Percentiles rank a stretch among this genome's conserved stretches.
Conservation (phyloP, 345 rosid species). For the Aegle marmelos region DNA sequence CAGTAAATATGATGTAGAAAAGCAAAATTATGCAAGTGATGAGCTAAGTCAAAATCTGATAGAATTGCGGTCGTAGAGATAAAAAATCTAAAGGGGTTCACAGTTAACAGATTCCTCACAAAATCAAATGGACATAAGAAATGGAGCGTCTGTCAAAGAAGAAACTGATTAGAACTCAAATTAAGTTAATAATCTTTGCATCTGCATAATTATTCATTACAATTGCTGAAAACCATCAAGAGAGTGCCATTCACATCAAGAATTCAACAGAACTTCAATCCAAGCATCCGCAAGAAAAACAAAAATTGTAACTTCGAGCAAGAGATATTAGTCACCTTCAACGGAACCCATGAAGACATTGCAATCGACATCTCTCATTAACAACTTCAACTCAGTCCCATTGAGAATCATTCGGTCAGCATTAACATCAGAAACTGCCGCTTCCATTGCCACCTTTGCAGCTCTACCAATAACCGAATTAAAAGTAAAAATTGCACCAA, state of each 20-base stretch:
- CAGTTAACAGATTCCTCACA: background rate
- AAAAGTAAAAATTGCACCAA: slow-evolving; percentile 70
- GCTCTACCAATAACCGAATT: slow-evolving; percentile 78
- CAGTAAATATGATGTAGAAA: background rate
- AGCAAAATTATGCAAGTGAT: background rate
- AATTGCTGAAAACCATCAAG: background rate
- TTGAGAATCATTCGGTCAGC: slow-evolving; percentile 43
- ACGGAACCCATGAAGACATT: slow-evolving; percentile 69
- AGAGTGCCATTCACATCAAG: background rate
- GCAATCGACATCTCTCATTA: slow-evolving; percentile 48
- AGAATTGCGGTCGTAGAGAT: background rate
- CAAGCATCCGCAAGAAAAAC: background rate
- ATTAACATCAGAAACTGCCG: slow-evolving; percentile 65
- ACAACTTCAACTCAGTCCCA: slow-evolving; percentile 46
- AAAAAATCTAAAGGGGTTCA: background rate
- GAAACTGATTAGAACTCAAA: background rate
- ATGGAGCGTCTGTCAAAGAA: background rate
- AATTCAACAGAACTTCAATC: background rate
- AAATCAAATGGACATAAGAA: background rate
- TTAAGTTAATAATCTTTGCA: slow-evolving; percentile 1
- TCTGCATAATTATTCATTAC: background rate
- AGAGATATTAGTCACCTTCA: slow-evolving; percentile 40
- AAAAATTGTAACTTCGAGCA: background rate
- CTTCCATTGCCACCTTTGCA: slow-evolving; percentile 67
- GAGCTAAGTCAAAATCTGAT: background rate